Conservation (phyloP, 306 rosid species). For the Cicer cuneatum region DNA sequence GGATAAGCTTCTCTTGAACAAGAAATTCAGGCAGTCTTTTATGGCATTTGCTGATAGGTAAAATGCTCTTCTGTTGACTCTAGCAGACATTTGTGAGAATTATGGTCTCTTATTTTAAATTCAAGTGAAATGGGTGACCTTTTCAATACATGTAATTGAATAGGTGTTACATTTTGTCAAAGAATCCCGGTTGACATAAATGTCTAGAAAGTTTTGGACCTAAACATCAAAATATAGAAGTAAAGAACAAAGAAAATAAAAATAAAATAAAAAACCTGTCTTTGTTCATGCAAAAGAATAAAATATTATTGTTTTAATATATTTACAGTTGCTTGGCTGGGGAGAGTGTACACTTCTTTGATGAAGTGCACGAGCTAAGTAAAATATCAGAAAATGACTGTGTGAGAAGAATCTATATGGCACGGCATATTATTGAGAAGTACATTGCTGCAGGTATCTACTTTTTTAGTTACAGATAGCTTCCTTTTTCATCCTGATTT, state of each 20-base stretch:
- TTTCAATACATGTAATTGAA: slow-evolving; percentile 14
- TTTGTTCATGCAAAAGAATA: slow-evolving; percentile 14
- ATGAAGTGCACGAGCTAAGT: slow-evolving; percentile 86
- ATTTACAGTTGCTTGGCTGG: slow-evolving; percentile 96
- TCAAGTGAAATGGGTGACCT: slow-evolving; percentile 23
- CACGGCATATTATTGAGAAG: slow-evolving; percentile 90
- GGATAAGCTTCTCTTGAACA: slow-evolving; percentile 83
- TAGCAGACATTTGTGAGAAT: slow-evolving; percentile 1
- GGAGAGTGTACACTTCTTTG: slow-evolving; percentile 89
- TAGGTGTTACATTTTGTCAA: slow-evolving; percentile 36
- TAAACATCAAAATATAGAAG: slow-evolving; percentile 7
- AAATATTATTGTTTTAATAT: slow-evolving; percentile 37
- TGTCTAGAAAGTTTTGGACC: slow-evolving; percentile 31
- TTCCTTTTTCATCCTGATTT: slow-evolving; percentile 24
- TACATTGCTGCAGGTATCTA: slow-evolving; percentile 81
- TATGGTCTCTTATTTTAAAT: slow-evolving; percentile 32
- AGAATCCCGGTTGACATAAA: slow-evolving; percentile 23
- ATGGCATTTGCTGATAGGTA: slow-evolving; percentile 96
- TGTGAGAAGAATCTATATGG: slow-evolving; percentile 93
- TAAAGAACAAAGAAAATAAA: background rate
- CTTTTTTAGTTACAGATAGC: slow-evolving; percentile 10
- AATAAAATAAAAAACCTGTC: background rate
- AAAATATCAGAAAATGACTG: slow-evolving; percentile 80
- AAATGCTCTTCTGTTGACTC: slow-evolving; percentile 32
- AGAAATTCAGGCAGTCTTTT: slow-evolving; percentile 85